Evolutionary conservation across 169 alveolate species (phyloP).

Genomic region (Plasmodium cynomolgi): DNA sequence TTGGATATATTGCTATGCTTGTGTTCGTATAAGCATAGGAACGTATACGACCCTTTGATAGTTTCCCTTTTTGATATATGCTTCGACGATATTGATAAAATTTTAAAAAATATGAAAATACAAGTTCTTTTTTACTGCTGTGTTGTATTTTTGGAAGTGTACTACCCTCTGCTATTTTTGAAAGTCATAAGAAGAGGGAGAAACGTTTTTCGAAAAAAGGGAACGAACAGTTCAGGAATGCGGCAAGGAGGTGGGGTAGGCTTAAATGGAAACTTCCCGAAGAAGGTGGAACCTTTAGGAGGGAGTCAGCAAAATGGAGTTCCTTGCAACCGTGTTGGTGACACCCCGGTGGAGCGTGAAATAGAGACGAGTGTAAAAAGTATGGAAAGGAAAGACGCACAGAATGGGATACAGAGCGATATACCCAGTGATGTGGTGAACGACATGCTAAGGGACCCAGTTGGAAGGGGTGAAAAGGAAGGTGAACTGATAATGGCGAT

Average conservation of each 20-base stretch:
- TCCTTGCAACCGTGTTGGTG: neutral
- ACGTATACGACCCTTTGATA: slow-evolving; percentile 19
- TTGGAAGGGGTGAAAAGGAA: neutral
- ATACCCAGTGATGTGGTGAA: neutral
- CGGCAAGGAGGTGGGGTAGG: neutral
- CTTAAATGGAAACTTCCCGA: slow-evolving; percentile 9
- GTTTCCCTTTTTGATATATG: slow-evolving; percentile 43
- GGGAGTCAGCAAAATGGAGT: neutral
- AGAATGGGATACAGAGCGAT: neutral
- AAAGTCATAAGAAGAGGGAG: slow-evolving; percentile 7
- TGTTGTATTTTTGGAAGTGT: slow-evolving; percentile 50
- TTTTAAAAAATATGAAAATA: slow-evolving; percentile 58
- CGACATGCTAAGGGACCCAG: neutral
- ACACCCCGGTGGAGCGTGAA: neutral
- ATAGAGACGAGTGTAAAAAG: neutral
- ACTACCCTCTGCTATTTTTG: slow-evolving; percentile 62
- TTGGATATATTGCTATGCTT: slow-evolving; percentile 65
- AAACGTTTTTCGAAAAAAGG: neutral
- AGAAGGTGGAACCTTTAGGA: neutral
- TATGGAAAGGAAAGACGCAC: neutral
- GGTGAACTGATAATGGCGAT: neutral
- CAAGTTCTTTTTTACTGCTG: slow-evolving; percentile 60
- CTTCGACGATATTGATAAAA: slow-evolving; percentile 47
- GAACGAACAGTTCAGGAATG: neutral
- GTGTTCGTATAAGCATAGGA: slow-evolving; percentile 49